Conservation (phyloP, 805 yeast genomes). For the Sugiyamaella floridensis region DNA sequence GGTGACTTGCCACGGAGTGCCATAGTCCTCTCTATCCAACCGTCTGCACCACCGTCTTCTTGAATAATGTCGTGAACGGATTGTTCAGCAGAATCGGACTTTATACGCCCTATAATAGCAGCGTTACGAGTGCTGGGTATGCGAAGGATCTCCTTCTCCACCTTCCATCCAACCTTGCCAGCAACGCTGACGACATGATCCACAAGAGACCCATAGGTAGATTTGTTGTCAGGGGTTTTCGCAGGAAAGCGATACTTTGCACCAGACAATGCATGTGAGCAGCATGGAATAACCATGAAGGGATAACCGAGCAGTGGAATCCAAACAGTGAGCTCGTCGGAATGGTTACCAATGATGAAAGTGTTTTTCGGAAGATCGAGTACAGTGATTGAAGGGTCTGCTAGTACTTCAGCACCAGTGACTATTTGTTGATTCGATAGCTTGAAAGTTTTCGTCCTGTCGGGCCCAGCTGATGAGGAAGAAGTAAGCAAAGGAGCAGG, state of each 20-base stretch:
- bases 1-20: constrained; percentile 63
- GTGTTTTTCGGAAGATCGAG: constrained; percentile 46
- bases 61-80: constrained; percentile 53
- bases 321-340: constrained; percentile 95
- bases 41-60: constrained; percentile 82
- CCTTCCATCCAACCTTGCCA: constrained; percentile 68
- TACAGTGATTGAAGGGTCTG: constrained; percentile 10
- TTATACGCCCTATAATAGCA: constrained; percentile 68
- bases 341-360: constrained; percentile 87
- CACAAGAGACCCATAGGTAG: constrained; percentile 79
- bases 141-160: constrained; percentile 77
- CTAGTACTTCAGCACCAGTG: neutral
- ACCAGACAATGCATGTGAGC: constrained; percentile 83
- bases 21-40: constrained; percentile 82
- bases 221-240: constrained; percentile 32
- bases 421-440: neutral
- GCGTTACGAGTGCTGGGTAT: constrained; percentile 94
- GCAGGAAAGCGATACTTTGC: constrained; percentile 56
- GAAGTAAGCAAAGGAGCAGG: constrained; percentile 41
- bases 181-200: constrained; percentile 76
- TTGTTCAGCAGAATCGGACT: constrained; percentile 24
- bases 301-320: constrained; percentile 74
- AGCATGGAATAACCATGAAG: constrained; percentile 89
- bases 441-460: constrained; percentile 1
- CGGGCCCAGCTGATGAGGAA: neutral